These are phyloP conservation scores for Clonostachys rhizophaga DNA, from an alignment of 2,329 filamentous ascomycete genomes.

Conservation along the genomic window DNA sequence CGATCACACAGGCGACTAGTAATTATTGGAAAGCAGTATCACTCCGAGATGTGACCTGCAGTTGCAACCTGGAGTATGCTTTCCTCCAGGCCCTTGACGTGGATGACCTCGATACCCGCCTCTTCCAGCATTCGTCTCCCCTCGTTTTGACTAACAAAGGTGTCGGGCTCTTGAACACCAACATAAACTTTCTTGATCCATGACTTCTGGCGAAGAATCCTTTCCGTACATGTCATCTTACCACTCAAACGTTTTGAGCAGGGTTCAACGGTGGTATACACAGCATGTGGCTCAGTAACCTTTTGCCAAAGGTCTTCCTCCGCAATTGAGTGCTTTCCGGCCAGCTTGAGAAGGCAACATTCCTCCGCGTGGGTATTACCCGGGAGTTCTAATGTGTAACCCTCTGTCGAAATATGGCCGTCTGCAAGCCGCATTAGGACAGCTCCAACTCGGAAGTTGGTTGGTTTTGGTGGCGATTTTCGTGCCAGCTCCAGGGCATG, in stretches of 20 bases:
- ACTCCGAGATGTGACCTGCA: conserved; percentile 59
- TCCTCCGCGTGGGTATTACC: conserved; percentile 98
- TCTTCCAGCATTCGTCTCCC: conserved; percentile 66
- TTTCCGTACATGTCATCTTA: conserved; percentile 72
- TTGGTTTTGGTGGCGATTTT: conserved; percentile 78
- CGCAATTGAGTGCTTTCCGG: conserved; percentile 35
- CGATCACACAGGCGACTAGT: conserved; percentile 12
- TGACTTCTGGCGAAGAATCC: conserved; percentile 60
- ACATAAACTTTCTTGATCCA: conserved; percentile 77
- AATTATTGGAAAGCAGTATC: conserved; percentile 22
- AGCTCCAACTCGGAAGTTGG: conserved; percentile 94
- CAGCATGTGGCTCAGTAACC: conserved; percentile 26
- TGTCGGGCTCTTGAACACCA: conserved; percentile 84
- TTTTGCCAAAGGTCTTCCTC: conserved; percentile 50
- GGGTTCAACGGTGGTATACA: conserved; percentile 94
- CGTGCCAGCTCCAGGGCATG: conserved; percentile 72
- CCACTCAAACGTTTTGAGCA: conserved; percentile 71
- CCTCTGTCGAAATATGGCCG: conserved; percentile 65
- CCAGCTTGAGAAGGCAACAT: conserved; percentile 77
- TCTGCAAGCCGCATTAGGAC: conserved; percentile 61
- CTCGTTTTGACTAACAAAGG: conserved; percentile 79
- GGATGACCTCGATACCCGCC: conserved; percentile 68
- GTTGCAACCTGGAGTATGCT: conserved; percentile 80
- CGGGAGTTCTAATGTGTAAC: conserved; percentile 84
- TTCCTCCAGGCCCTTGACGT: conserved; percentile 70